Evolutionary conservation across 2,329 filamentous ascomycete genomes (phyloP), one percentile per base, ranked within the genome.

Genomic region (Cryoendolithus antarcticus): DNA sequence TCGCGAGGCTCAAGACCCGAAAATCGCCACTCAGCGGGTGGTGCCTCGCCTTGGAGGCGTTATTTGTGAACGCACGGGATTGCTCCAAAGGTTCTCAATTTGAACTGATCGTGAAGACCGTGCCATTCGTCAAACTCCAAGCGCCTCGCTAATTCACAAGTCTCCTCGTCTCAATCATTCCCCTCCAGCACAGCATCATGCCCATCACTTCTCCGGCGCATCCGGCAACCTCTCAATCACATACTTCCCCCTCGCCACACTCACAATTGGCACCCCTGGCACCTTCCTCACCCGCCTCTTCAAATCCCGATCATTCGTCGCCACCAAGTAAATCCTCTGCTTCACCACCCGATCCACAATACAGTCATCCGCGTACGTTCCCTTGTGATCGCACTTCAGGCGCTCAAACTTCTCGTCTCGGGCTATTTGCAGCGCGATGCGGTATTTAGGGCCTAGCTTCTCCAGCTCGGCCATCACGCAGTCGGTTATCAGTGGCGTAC

Each of bases 141-240:
- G 34, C 38, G 38, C 38, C 38, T 40, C 38, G 38, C 38, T 40
- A 40, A 40, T 36, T n/a, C 13, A 10, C 32, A 40, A 37, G 11
- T 31, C 32, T 32, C 4, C 15, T 15, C 7, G 11, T 40, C 7
- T 29, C 19, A 29, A 29, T 29, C 35, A 3, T 24, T 9, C 12
- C 9, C 13, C 13, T 11, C 13, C 21, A 7, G 28, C 7, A n/a
- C 33, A 21, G 10, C 15, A 19, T 19, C 9, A 30, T 19, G 13
- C 15, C 30, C 9, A 36, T 50, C 46, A 73, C 41, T 70, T 75
- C 49, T 86, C 80, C 29, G 84, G 83, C 30, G 84, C 85, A 61
- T 86, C 83, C 4, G 88, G 88, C 46, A 95, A 63, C 24, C 88
- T 76, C 70, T 96, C 91, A 55, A 98, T 91, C 35, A 89, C 80